Percentiles rank a stretch among this genome's conserved stretches.
These are phyloP conservation scores for Kockiozyma suomiensis DNA, from an alignment of 805 yeast genomes.

Conservation along the genomic window DNA sequence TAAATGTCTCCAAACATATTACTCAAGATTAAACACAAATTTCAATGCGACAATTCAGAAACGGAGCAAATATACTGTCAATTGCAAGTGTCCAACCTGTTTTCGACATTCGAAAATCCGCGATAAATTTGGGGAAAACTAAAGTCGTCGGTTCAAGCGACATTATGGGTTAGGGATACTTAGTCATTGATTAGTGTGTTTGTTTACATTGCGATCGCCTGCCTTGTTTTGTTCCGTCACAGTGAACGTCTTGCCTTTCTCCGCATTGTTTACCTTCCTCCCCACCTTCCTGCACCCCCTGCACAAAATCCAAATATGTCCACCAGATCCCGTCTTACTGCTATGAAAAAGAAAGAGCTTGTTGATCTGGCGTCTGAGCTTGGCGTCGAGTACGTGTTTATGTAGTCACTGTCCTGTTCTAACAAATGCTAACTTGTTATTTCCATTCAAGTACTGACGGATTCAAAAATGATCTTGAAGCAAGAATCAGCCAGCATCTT, in stretches of 20 bases:
- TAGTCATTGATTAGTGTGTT: background rate
- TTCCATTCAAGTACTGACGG: slow-evolving; percentile 36
- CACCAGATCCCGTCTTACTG: slow-evolving; percentile 37
- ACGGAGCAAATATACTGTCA: no score
- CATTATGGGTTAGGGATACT: no score
- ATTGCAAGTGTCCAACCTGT: no score
- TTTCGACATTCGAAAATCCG: no score
- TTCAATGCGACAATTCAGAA: no score
- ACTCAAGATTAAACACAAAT: no score
- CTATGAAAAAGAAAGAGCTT: slow-evolving; percentile 46
- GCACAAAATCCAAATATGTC: background rate
- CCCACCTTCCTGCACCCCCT: background rate
- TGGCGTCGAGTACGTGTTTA: slow-evolving; percentile 42
- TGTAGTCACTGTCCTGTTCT: background rate
- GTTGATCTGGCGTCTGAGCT: slow-evolving; percentile 45
- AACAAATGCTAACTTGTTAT: background rate
- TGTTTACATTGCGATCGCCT: background rate
- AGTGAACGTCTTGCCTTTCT: background rate
- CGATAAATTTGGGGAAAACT: no score
- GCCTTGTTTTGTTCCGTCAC: no score
- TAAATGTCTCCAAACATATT: no score
- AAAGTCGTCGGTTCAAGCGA: background rate
- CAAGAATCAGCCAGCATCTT: slow-evolving; percentile 36
- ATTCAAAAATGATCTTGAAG: slow-evolving; percentile 39
- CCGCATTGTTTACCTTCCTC: background rate